Evolutionary conservation across 2,329 filamentous ascomycete species (phyloP).

Genomic region (Fusarium algeriense): DNA sequence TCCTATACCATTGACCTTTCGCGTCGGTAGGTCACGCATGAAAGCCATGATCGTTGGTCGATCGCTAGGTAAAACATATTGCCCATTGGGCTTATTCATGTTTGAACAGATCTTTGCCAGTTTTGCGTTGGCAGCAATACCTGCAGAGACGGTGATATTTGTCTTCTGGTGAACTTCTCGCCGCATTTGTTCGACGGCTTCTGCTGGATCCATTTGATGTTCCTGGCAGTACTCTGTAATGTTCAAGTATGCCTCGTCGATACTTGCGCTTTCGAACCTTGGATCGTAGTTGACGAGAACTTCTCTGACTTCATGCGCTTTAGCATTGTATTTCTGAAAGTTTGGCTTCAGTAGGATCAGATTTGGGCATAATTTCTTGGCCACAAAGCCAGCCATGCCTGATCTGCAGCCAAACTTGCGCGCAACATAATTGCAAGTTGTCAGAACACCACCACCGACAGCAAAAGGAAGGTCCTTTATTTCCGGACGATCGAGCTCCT

Average conservation of each 20-base stretch:
- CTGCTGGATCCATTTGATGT: slow-evolving; percentile 75
- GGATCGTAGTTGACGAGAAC: slow-evolving; percentile 90
- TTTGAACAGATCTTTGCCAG: slow-evolving; percentile 97
- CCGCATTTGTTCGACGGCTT: slow-evolving; percentile 82
- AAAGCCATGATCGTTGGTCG: slow-evolving; percentile 83
- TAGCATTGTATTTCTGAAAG: slow-evolving; percentile 90
- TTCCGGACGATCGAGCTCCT: slow-evolving; percentile 85
- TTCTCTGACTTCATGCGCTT: slow-evolving; percentile 87
- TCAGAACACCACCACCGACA: slow-evolving; percentile 78
- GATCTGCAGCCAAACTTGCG: slow-evolving; percentile 90
- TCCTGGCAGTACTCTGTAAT: slow-evolving; percentile 86
- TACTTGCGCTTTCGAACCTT: slow-evolving; percentile 91
- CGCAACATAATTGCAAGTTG: slow-evolving; percentile 87
- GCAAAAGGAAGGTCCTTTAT: slow-evolving; percentile 90
- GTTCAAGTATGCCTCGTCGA: slow-evolving; percentile 97
- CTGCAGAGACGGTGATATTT: slow-evolving; percentile 90
- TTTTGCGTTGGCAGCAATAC: slow-evolving; percentile 92
- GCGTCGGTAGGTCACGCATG: slow-evolving; percentile 84
- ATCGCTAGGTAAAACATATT: slow-evolving; percentile 81
- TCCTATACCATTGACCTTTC: slow-evolving; percentile 96
- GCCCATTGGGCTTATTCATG: slow-evolving; percentile 95
- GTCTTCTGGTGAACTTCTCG: slow-evolving; percentile 80
- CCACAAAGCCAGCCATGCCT: slow-evolving; percentile 96
- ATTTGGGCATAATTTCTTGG: slow-evolving; percentile 91
- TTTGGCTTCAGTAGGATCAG: slow-evolving; percentile 86